Conservation (phyloP, 345 rosid species). For the Syzygium aromaticum region DNA sequence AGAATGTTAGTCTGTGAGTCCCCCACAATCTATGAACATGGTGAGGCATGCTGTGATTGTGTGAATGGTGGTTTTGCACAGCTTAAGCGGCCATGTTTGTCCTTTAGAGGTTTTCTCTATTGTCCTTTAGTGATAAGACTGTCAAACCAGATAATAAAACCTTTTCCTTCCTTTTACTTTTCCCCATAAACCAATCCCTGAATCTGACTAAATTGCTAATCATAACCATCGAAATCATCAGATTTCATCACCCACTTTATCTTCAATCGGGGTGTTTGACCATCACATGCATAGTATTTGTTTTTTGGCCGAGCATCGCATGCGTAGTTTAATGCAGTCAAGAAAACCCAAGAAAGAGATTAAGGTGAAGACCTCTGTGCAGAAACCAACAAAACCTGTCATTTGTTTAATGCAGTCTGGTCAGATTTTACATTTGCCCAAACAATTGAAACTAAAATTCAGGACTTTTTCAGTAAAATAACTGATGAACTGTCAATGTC, state of each 20-base stretch:
- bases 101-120: neutral
- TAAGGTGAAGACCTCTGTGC: neutral
- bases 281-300: neutral
- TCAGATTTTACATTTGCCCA: neutral
- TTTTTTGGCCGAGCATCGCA: neutral
- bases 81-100: neutral
- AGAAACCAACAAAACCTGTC: neutral
- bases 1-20: neutral
- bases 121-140: neutral
- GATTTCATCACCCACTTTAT: neutral
- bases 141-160: neutral
- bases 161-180: neutral
- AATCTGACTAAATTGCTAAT: neutral
- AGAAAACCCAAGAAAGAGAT: neutral
- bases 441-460: neutral
- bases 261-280: conserved; percentile 7
- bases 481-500: neutral
- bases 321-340: neutral
- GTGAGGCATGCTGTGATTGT: neutral
- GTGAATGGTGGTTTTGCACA: neutral
- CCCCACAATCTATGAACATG: neutral
- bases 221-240: neutral
- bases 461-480: neutral
- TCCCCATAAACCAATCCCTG: neutral
- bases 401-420: neutral